Evolutionary conservation across 768 basidiomycete genomes (phyloP), one percentile per base, ranked within the genome.

Genomic region (Cystoderma amianthinum): DNA sequence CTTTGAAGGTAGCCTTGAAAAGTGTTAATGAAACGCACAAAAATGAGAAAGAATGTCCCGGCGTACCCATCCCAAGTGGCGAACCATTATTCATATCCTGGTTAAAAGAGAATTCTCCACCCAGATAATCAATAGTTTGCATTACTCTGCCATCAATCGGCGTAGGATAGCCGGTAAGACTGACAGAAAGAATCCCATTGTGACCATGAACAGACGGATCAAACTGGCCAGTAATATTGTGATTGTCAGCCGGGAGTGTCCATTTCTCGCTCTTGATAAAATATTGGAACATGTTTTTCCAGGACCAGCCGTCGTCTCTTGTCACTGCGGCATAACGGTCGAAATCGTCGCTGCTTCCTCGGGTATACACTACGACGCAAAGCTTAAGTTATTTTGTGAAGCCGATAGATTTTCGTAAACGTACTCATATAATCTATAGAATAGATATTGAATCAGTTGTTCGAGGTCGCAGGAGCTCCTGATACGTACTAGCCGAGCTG

Each of bases 41-140:
- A 10, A 9, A 9, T 10, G 11, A 36, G 9, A 18, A 15, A 9
- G n/a, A n/a, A n/a, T n/a, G n/a, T n/a, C 18, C 7, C 17, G n/a
- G n/a, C 37, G 9, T 22, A 38, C 37, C 37, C 21, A 38, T 20
- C 6, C 37, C 37, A 18, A 38, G 21, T 11, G 11, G 37, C 5
- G 9, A 18, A 3, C 69, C 66, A 2, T 55, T 56, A 21, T 70
- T 63, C 40, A 60, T 47, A 44, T 68, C 64, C 5, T 48, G 7
- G 37, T 62, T 64, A 51, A 57, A 70, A 0, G 61, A 55, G 47
- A 65, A 72, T 24, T 53, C 49, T 2, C 25, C 36, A 0, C 49
- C 28, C 4, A 59, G 41, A 37, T 61, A 43, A n/a, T 49, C 9
- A 4, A 61, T 60, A 1, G 61, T 59, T 4, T 45, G 41, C 19